Evolutionary conservation across 1,284 basidiomycete species (phyloP).

Genomic region (Moniliella sp.): DNA sequence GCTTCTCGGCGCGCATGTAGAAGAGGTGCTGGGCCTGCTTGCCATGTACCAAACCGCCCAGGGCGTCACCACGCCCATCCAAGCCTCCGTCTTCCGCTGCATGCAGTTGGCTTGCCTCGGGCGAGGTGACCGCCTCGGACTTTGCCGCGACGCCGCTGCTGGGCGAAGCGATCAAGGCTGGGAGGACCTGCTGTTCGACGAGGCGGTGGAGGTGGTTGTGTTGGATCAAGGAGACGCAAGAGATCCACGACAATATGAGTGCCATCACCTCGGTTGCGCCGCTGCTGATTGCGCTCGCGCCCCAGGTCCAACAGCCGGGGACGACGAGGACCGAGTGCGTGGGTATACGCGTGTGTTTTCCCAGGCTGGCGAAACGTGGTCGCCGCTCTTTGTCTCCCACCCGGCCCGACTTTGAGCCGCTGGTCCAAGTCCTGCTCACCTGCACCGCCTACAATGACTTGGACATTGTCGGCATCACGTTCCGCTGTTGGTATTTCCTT

Average conservation of each 20-base stretch:
- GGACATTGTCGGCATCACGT: constrained; percentile 90
- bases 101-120: constrained; percentile 67
- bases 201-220: constrained; percentile 74
- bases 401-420: constrained; percentile 69
- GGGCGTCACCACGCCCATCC: constrained; percentile 62
- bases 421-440: constrained; percentile 79
- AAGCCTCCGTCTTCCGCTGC: constrained; percentile 64
- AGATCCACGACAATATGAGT: constrained; percentile 76
- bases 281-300: constrained; percentile 16
- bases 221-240: constrained; percentile 91
- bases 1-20: constrained; percentile 41
- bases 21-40: constrained; percentile 55
- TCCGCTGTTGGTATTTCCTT: constrained; percentile 83
- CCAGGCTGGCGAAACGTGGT: constrained; percentile 88
- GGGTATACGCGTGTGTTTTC: constrained; percentile 77
- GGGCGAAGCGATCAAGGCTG: constrained; percentile 40
- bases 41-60: constrained; percentile 70
- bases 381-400: constrained; percentile 66
- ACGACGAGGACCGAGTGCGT: constrained; percentile 68
- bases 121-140: constrained; percentile 51
- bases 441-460: constrained; percentile 81
- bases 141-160: constrained; percentile 66
- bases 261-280: constrained; percentile 67
- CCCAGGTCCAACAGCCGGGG: constrained; percentile 35
- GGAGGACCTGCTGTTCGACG: constrained; percentile 38